These are phyloP conservation scores for Apiospora aurea DNA, from an alignment of 2,329 filamentous ascomycete species.

Conservation along the genomic window DNA sequence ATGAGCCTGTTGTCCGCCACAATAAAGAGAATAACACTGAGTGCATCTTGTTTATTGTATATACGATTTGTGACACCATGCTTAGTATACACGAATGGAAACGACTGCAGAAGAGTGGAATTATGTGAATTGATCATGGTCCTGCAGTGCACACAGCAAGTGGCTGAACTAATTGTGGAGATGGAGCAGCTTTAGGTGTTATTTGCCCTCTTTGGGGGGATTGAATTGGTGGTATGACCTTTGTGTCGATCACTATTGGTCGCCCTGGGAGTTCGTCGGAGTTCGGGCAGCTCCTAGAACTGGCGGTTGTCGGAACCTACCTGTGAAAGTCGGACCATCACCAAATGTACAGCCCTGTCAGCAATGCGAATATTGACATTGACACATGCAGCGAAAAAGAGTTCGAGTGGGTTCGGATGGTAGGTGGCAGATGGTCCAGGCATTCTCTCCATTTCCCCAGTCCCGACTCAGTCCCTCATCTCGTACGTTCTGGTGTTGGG, in stretches of 20 bases:
- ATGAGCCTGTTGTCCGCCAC: neutral
- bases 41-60: neutral
- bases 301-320: conserved; percentile 2
- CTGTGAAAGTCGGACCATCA: neutral
- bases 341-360: neutral
- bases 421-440: neutral
- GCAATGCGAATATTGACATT: conserved; percentile 8
- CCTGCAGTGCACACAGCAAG: neutral
- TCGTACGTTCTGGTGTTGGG: neutral
- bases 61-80: neutral
- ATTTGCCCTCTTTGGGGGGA: neutral
- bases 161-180: neutral
- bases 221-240: conserved; percentile 2
- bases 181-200: neutral
- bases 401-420: neutral
- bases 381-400: neutral
- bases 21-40: neutral
- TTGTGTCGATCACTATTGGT: conserved; percentile 15
- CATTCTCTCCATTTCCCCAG: conserved; percentile 9
- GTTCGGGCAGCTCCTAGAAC: conserved; percentile 12
- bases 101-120: neutral
- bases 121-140: neutral
- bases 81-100: neutral
- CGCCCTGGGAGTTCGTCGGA: conserved; percentile 17
- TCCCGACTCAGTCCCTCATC: neutral